phyloP scores from a whole-genome alignment of 192 early-diverging fungal species.

The Podila epigama region DNA sequence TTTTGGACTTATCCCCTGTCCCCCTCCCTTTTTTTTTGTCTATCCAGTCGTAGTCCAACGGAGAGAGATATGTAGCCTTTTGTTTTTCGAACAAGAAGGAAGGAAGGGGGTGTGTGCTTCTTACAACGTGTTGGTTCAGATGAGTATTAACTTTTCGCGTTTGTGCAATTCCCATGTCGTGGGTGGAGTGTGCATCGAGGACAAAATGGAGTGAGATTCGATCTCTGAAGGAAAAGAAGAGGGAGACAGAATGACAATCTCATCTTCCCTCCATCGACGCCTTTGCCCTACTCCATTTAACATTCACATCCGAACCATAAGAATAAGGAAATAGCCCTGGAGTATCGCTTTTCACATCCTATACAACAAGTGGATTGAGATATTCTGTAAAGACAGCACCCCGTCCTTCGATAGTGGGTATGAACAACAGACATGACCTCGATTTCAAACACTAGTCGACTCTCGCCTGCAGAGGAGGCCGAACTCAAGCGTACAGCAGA shows the following conservation, averaged over 20 bases:
- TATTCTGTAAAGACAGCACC: background rate
- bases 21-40: background rate
- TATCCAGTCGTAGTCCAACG: background rate
- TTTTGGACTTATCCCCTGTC: background rate
- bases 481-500: constrained; percentile 5
- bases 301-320: too few relatives aligned
- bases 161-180: background rate
- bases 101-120: too few relatives aligned
- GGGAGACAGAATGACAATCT: background rate
- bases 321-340: too few relatives aligned
- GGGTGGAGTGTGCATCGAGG: background rate
- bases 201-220: background rate
- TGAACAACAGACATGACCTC: constrained; percentile 6
- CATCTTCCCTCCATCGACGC: too few relatives aligned
- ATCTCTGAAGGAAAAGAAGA: background rate
- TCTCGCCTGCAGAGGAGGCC: constrained; percentile 15
- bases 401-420: constrained; percentile 1
- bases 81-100: too few relatives aligned
- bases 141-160: constrained; percentile 24
- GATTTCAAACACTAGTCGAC: constrained; percentile 17
- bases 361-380: background rate
- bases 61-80: background rate
- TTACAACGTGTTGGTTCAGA: constrained; percentile 46
- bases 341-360: too few relatives aligned
- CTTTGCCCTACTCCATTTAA: too few relatives aligned